Evolutionary conservation across 257 asterid genomes (phyloP), one percentile per base, ranked within the genome.

Genomic region (Dorcoceras hygrometricum): DNA sequence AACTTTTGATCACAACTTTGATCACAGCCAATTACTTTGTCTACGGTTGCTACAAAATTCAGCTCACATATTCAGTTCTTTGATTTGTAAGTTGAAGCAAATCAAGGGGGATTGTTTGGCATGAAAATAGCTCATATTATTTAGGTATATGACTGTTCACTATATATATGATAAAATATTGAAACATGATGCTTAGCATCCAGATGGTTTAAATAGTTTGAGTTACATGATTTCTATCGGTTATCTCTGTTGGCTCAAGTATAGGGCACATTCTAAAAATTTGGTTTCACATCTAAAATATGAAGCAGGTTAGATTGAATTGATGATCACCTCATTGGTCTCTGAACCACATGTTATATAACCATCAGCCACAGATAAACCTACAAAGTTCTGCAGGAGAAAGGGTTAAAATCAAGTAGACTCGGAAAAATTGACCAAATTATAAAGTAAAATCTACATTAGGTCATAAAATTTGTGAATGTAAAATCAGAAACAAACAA

Each of bases 271-370:
- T 28, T 4, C 18, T 28, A 6, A 9, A 28, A 26, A 24, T 12
- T 12, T 29, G 16, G 8, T 28, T 27, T 8, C 24, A 12, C 18
- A 19, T 16, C 20, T 14, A 0, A 8, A 29, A 23, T 29, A 22
- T 3, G 8, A 19, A n/a, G 3, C 6, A n/a, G 4, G 12, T 29
- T 18, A 43, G 25, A 16, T 11, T 51, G 34, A 58, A 48, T 4
- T 23, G 20, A 53, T 20, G 56, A 62, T 62, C 62, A 85, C 89
- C 87, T 85, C 87, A 61, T 85, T 85, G 8, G 87, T 83, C 71
- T 85, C 91, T 0, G 91, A 85, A 65, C 91, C 89, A 70, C 84
- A 77, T 20, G 83, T 80, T 54, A 85, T 81, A 64, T 73, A 83
- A 39, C 87, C 89, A 79, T 85, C 85, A 11, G 61, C 51, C 48